Evolutionary conservation across 2,329 filamentous ascomycete genomes (phyloP).

Genomic region (Colletotrichum sp.): DNA sequence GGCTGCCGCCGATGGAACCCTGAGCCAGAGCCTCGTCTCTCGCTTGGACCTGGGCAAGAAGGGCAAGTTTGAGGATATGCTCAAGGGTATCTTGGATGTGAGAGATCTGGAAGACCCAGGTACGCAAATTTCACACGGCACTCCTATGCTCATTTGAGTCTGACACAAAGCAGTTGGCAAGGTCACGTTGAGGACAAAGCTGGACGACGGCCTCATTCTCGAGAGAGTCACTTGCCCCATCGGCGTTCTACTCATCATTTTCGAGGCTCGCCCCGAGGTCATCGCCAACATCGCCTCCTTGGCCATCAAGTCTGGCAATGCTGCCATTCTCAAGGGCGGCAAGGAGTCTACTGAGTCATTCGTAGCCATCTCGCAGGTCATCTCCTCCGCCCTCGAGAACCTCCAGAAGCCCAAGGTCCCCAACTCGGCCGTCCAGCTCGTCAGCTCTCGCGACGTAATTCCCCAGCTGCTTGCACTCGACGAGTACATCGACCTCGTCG

Average conservation of each 20-base stretch:
- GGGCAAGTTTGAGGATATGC: constrained; percentile 98
- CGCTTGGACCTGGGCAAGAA: constrained; percentile 83
- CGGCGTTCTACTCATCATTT: constrained; percentile 97
- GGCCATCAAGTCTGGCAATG: constrained; percentile 96
- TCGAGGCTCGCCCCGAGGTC: constrained; percentile 96
- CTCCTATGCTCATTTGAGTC: neutral
- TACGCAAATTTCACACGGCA: constrained; percentile 45
- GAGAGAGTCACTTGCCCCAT: constrained; percentile 94
- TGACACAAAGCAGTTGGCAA: constrained; percentile 69
- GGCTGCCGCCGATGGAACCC: constrained; percentile 75
- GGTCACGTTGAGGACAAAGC: constrained; percentile 79
- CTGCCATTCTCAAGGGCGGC: constrained; percentile 93
- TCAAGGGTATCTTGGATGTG: constrained; percentile 92
- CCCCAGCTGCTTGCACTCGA: constrained; percentile 87
- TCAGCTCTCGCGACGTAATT: constrained; percentile 91
- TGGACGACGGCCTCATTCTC: constrained; percentile 85
- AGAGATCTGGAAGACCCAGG: constrained; percentile 83
- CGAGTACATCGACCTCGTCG: constrained; percentile 90
- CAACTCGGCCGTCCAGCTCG: constrained; percentile 87
- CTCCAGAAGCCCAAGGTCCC: constrained; percentile 70
- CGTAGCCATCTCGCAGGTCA: constrained; percentile 83
- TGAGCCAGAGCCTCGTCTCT: constrained; percentile 85
- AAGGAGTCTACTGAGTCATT: constrained; percentile 98
- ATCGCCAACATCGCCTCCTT: constrained; percentile 97
- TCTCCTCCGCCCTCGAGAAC: constrained; percentile 74